Base-by-base conservation (phyloP, 2,329 filamentous ascomycete species). In the Cladophialophora exuberans region DNA sequence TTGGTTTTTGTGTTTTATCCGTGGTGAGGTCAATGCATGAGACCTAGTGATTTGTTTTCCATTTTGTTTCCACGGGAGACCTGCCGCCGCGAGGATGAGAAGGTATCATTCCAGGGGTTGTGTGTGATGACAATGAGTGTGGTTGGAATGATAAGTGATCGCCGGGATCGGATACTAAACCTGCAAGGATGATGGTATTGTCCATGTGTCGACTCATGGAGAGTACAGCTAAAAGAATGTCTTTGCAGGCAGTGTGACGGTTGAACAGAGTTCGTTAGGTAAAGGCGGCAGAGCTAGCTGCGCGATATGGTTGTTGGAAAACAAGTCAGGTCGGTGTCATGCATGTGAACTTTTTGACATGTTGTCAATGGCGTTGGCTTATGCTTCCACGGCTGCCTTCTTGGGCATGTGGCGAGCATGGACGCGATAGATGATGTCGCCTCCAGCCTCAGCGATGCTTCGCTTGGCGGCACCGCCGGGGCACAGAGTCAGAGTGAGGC, bases 151-250 rank as follows among this genome's bases (percentile, higher is more conserved):
- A n/a, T n/a, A 15, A 20, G 3, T 58, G 60, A 57, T 57, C 60
- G 60, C 60, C 51, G 56, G 56, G 60, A 57, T 57, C 60, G 60
- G 60, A 47, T 48, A 57, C 60, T 53, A 45, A 54, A 41, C 59
- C 54, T 57, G 57, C 54, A 57, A 30, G 57, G 53, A 33, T 39
- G 31, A 47, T 59, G 53, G 53, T 52, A 59, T 13, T 55, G 42
- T 59, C 55, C 60, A 61, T 54, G 60, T 62, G 60, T 62, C 60
- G 60, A 62, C 57, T 57, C 60, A 57, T 59, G 57, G 50, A 55
- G 30, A 31, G 52, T 54, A 50, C 26, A 25, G n/a, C 45, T 52
- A 48, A 62, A 54, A 22, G 60, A 62, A 30, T 51, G 60, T 54
- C 33, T 56, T 50, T 60, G 60, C 60, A 59, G 58, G 56, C 52